Conservation (phyloP, 2,329 filamentous ascomycete genomes). For the Exophiala oligosperma region DNA sequence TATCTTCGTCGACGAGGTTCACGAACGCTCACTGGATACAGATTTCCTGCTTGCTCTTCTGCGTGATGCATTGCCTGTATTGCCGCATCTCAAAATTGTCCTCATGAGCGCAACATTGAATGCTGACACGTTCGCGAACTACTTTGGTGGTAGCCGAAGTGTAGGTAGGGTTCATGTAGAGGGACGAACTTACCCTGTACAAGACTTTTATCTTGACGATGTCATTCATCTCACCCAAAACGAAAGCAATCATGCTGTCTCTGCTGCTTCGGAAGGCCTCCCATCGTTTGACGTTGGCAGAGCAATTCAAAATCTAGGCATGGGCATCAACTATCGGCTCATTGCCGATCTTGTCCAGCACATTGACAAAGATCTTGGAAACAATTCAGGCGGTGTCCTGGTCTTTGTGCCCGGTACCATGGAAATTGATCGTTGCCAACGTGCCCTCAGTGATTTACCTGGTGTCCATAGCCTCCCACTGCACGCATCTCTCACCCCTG, state of each 20-base stretch:
- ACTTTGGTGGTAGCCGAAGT: constrained; percentile 68
- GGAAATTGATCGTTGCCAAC: constrained; percentile 83
- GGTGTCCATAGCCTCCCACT: constrained; percentile 79
- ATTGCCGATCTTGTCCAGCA: constrained; percentile 75
- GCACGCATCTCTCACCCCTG: constrained; percentile 86
- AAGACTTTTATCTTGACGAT: constrained; percentile 88
- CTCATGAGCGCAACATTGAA: constrained; percentile 97
- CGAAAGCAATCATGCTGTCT: background rate
- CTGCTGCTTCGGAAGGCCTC: background rate
- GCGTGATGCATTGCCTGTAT: constrained; percentile 72
- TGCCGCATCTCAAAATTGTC: constrained; percentile 81
- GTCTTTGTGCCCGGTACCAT: constrained; percentile 91
- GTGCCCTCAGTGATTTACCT: constrained; percentile 63
- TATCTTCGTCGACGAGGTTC: constrained; percentile 93
- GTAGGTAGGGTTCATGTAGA: constrained; percentile 85
- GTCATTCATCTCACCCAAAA: constrained; percentile 71
- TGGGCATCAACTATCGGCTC: constrained; percentile 88
- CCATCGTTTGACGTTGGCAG: constrained; percentile 59
- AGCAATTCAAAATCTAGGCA: constrained; percentile 70
- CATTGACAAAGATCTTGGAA: constrained; percentile 75
- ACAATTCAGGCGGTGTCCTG: constrained; percentile 81
- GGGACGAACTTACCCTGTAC: constrained; percentile 84
- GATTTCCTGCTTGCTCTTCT: constrained; percentile 90
- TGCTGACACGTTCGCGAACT: constrained; percentile 77
- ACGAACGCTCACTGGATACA: constrained; percentile 91